Base-by-base conservation (phyloP, 2,329 filamentous ascomycete genomes). In the Colletotrichum sp. region DNA sequence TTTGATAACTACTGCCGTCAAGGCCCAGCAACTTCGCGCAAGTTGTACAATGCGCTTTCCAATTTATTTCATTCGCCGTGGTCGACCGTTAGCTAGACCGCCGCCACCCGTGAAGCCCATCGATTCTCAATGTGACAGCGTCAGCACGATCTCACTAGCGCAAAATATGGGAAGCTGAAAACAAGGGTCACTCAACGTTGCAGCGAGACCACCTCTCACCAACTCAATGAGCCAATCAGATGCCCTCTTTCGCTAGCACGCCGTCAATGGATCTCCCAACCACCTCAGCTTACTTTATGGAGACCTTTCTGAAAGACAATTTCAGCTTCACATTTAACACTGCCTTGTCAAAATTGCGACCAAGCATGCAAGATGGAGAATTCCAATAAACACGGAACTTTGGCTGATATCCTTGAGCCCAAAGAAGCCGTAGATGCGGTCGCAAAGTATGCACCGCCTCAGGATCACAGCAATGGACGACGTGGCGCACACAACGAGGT, bases 21-120 rank as follows among this genome's bases (percentile, higher is more conserved):
- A n/a, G 43, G 1, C 18, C 0, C 18, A n/a, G 0, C 0, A 48
- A 21, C 2, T 21, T 1, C 9, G 18, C 0, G 18, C 43, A 1
- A 48, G 18, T 4, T n/a, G 0, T 21, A 48, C 9, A 48, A 0
- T 48, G 43, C n/a, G 16, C 36, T 1, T 43, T 10, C 36, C 8
- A 18, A 3, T 43, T 43, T 4, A 2, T 39, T n/a, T 0, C 18
- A 3, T 43, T 43, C 1, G 3, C n/a, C 39, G 39, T n/a, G 18
- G 10, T 48, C 18, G 9, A 48, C 18, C 1, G 39, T 48, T 0
- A 7, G n/a, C 3, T 12, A n/a, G 18, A 48, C 1, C 39, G 5
- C 18, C 39, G 1, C 5, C 18, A 6, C 18, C 1, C 18, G 39
- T 48, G 18, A 48, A n/a, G 43, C 43, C 18, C 43, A 48, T 48